Base-by-base conservation (phyloP, 164 flowering plant genomes). In the Vitis amurensis region DNA sequence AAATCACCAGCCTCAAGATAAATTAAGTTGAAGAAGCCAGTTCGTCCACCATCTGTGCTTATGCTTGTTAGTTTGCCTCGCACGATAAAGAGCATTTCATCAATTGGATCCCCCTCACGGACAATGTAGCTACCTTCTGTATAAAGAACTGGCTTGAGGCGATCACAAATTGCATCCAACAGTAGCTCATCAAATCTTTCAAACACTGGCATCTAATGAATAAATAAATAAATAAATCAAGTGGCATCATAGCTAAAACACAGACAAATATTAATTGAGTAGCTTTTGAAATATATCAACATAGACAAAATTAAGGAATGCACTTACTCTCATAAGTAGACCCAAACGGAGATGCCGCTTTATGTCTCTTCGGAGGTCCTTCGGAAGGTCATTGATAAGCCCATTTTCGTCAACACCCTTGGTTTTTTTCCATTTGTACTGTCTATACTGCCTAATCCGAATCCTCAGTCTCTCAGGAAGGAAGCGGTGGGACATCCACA, bases 301-400 rank as follows among this genome's bases (percentile, higher is more conserved):
- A 44, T 15, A 56, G n/a, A 55, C 27, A 66, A 53, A 37, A 66
- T n/a, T 27, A 1, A 62, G 3, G 52, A 31, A 44, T 44, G n/a
- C 1, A 59, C 73, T 69, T 11, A 74, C 73, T 52, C 59, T 70
- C 13, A 1, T 49, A 16, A 75, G 69, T 2, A 63, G 16, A n/a
- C 5, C 17, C 27, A 44, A 50, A 57, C 70, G 69, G 6, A 75
- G 78, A 31, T 68, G 67, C 37, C 59, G 65, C 30, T 70, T 75
- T 7, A 65, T 55, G 17, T 19, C 47, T 23, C 50, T 75, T 49
- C 37, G 60, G 11, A 65, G 31, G 15, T 65, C 67, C 23, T 4
- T 29, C 6, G 74, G 74, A 47, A 75, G 66, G 53, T 57, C 55
- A 51, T 4, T 29, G 12, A 75, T 30, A 14, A 59, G 14, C 14